Percentiles rank a stretch among this genome's conserved stretches.
Conservation (phyloP, 164 flowering plant genomes). For the Kalanchoe fedtschenkoi region DNA sequence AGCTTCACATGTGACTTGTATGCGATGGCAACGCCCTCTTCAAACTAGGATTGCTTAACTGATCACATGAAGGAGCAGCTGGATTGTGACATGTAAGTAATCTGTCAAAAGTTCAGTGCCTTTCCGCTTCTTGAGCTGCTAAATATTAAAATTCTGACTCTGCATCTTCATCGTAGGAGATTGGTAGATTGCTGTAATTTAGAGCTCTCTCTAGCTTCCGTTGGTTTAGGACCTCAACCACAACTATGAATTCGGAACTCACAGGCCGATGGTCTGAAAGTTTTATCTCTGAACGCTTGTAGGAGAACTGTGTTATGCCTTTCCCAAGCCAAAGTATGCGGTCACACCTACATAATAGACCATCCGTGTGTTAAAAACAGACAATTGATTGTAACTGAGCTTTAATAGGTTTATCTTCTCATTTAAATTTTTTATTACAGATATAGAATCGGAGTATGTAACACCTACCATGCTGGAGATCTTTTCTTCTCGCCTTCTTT, state of each 20-base stretch:
- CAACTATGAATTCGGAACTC: conserved; percentile 58
- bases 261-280: conserved; percentile 95
- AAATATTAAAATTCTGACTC: not conserved
- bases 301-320: conserved; percentile 68
- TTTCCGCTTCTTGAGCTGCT: not conserved
- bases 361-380: not conserved
- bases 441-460: not conserved
- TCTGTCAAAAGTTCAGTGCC: not conserved
- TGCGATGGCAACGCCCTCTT: too few relatives aligned
- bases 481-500: conserved; percentile 95
- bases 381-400: not conserved
- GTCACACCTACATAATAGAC: conserved; percentile 66
- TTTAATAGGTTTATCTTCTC: not conserved
- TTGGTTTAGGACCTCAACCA: conserved; percentile 73
- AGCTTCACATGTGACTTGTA: too few relatives aligned
- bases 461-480: conserved; percentile 88
- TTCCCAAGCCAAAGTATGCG: conserved; percentile 84
- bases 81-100: not conserved
- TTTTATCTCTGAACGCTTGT: conserved; percentile 47
- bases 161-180: conserved; percentile 10
- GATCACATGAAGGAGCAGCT: too few relatives aligned
- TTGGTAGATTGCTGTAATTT: conserved; percentile 41
- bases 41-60: too few relatives aligned
- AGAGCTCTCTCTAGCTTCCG: conserved; percentile 65
- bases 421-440: not conserved